Evolutionary conservation across 2,329 filamentous ascomycete species (phyloP), one percentile per base, ranked within the genome.

Genomic region (Hypomyces perniciosus): DNA sequence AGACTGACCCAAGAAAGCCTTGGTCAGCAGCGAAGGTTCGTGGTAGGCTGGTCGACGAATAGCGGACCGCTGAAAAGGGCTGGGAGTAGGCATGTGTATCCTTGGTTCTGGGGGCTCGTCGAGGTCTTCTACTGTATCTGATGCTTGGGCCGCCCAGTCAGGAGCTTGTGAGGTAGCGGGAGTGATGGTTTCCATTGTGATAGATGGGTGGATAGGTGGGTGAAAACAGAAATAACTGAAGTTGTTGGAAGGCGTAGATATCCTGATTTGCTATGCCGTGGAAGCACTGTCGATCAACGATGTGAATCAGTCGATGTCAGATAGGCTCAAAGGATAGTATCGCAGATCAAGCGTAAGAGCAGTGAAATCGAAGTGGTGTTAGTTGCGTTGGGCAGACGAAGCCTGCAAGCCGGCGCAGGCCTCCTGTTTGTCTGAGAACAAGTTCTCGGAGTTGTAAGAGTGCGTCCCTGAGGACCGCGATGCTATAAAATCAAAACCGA

Each of bases 41-140:
- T 88, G 83, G 49, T 80, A 76, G 31, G 67, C 72, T 33, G 77
- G 68, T 37, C 72, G 70, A 61, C 73, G 72, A 49, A 77, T 71
- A 44, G 64, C 65, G 46, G 69, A 75, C 67, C 72, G 74, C 62
- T 68, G 65, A 73, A 83, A 67, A 64, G 71, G 58, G 47, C 61
- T 54, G 55, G 61, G 42, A 57, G 60, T 44, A 58, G 62, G 52
- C 40, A 55, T 58, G 48, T 61, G 57, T 54, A 63, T 58, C 52
- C 55, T 60, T 53, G 67, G 62, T 71, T 96, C 91, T 61, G 91
- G 90, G 45, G 91, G 91, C 69, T 97, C 92, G 68, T 97, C 92
- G 46, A 84, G 78, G 62, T 96, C 92, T 57, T 86, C 72, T 59
- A 83, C 67, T 51, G 96, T 90, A 53, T 81, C 79, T 56, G 78